These are phyloP conservation scores for Botrytis medusae DNA, from an alignment of 2,329 filamentous ascomycete species.

Conservation along the genomic window DNA sequence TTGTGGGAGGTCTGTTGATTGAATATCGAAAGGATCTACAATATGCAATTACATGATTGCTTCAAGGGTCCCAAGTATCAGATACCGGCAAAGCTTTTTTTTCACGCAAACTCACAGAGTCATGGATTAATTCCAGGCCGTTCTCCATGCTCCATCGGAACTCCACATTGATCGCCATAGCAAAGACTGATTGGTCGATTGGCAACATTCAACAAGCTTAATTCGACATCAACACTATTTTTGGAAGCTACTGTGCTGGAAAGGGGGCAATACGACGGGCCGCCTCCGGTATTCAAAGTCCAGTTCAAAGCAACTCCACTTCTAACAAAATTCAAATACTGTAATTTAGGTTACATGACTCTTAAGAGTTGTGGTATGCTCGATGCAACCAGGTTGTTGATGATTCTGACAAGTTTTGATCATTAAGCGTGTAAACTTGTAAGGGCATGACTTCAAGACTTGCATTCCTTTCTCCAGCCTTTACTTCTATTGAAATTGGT, in stretches of 20 bases:
- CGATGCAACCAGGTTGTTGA: background rate
- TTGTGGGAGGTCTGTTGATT: background rate
- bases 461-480: background rate
- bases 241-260: background rate
- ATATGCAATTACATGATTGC: slow-evolving; percentile 3
- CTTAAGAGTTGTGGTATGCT: background rate
- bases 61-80: slow-evolving; percentile 13
- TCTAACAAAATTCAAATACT: background rate
- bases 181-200: background rate
- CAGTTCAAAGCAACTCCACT: background rate
- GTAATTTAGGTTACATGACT: background rate
- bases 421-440: background rate
- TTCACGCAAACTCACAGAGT: slow-evolving; percentile 2
- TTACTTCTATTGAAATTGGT: background rate
- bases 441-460: background rate
- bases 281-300: background rate
- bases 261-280: background rate
- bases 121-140: background rate
- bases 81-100: background rate
- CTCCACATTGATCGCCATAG: background rate
- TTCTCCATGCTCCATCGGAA: background rate
- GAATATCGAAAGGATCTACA: slow-evolving; percentile 9
- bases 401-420: background rate
- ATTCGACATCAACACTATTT: background rate
- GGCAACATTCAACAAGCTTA: background rate